Base-by-base conservation (phyloP, 1,284 basidiomycete species). In the Moesziomyces parantarcticus region DNA sequence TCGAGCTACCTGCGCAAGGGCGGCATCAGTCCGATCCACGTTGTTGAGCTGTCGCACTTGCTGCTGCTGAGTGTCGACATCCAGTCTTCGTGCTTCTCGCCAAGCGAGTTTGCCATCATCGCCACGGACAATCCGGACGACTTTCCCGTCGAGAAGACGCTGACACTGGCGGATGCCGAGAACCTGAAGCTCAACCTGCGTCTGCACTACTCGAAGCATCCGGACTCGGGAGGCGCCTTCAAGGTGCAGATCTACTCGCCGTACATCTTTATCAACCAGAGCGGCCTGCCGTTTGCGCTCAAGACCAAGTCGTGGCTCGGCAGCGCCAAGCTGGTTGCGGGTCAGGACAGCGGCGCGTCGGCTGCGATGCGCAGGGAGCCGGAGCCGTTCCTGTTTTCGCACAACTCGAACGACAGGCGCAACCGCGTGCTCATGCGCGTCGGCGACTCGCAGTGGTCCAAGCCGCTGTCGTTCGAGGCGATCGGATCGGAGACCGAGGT, bases 101-200 rank as follows among this genome's bases (percentile, higher is more conserved):
- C 94, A n/a, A 96, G 94, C 84, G 96, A 99, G 72, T 99, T 98
- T 78, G 91, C 94, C 2, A 98, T 99, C 84, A 96, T 99, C 85
- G 97, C 95, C 75, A 94, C 93, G 6, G 94, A 97, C 81, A 91
- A 91, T 45, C 90, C 92, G 58, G 92, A 95, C 21, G 94, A 97
- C 84, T 93, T 96, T 72, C 91, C 92, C 50, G 87, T 91, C 34
- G 94, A 97, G 80, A 88, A 88, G 51, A 87, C 87, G 18, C 84
- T 97, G 34, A 88, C 88, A 22, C 85, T 99, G 41, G 87, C 90
- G 9, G 97, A 99, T 84, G 85, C 88, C 40, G 87, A 88, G 48
- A 91, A 91, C 50, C 87, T 92, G 42, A 95, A 92, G 84, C 86
- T 98, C 48, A 89, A 92, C 73, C 86, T 99, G 53, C 90, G 88